Evolutionary conservation across 768 basidiomycete species (phyloP).

Genomic region (Mycena capillaripes): DNA sequence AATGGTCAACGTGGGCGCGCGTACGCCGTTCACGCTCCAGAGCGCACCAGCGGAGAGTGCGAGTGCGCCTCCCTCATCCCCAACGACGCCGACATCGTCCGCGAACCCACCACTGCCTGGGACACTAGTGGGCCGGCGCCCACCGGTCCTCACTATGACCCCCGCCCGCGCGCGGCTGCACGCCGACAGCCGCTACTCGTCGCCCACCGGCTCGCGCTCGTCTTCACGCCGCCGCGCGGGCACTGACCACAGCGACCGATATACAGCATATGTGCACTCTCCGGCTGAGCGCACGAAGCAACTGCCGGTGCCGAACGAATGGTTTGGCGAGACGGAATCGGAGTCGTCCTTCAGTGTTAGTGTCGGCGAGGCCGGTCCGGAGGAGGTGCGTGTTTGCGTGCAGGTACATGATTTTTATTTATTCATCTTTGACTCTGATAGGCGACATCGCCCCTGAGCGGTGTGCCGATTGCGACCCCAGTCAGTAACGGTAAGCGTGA

Average conservation of each 20-base stretch:
- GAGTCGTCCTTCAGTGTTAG: background rate
- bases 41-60: constrained; percentile 29
- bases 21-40: constrained; percentile 73
- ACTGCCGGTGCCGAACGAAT: background rate
- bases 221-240: background rate
- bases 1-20: constrained; percentile 79
- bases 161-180: background rate
- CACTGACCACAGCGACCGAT: background rate
- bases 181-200: constrained; percentile 14
- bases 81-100: background rate
- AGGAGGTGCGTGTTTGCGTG: background rate
- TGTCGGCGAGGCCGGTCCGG: background rate
- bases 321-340: constrained; percentile 6
- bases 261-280: background rate
- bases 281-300: background rate
- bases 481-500: background rate
- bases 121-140: background rate
- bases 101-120: background rate
- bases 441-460: background rate
- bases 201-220: constrained; percentile 7
- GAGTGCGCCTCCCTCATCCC: background rate
- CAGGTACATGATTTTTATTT: background rate
- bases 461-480: background rate
- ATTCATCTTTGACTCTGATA: background rate
- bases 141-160: constrained; percentile 19